Conservation (phyloP, 1,284 basidiomycete species). For the Fereydounia khargensis region DNA sequence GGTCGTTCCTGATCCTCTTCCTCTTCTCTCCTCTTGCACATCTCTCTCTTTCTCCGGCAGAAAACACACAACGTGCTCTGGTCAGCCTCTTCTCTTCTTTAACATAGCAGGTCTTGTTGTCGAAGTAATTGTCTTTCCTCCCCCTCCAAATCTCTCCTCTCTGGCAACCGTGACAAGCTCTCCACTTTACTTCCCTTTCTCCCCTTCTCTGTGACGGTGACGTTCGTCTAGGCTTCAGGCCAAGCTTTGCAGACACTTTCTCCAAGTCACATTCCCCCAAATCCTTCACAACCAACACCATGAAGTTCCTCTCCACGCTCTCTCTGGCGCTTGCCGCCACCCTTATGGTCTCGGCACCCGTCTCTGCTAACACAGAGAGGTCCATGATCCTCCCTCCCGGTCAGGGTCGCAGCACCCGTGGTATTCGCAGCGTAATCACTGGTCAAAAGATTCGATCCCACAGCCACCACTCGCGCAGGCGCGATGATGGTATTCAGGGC, state of each 20-base stretch:
- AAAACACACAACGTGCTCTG: neutral
- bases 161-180: neutral
- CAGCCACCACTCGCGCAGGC: conserved; percentile 28
- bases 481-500: no score
- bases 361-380: no score
- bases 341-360: conserved; percentile 5
- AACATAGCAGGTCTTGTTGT: no score
- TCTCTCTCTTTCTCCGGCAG: neutral
- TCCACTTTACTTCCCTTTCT: neutral
- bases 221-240: neutral
- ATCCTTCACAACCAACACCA: conserved; percentile 7
- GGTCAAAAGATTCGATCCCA: conserved; percentile 38
- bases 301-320: conserved; percentile 37
- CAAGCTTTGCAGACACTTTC: neutral
- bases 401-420: conserved; percentile 25
- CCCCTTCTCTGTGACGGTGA: neutral
- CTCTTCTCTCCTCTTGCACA: neutral
- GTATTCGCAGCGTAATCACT: conserved; percentile 35
- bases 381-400: conserved; percentile 18
- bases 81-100: neutral
- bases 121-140: no score
- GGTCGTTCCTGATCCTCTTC: neutral
- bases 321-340: conserved; percentile 28
- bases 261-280: neutral
- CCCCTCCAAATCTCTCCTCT: neutral